phyloP scores from a whole-genome alignment of 2,329 filamentous ascomycete genomes.

The Pseudogymnoascus verrucosus region DNA sequence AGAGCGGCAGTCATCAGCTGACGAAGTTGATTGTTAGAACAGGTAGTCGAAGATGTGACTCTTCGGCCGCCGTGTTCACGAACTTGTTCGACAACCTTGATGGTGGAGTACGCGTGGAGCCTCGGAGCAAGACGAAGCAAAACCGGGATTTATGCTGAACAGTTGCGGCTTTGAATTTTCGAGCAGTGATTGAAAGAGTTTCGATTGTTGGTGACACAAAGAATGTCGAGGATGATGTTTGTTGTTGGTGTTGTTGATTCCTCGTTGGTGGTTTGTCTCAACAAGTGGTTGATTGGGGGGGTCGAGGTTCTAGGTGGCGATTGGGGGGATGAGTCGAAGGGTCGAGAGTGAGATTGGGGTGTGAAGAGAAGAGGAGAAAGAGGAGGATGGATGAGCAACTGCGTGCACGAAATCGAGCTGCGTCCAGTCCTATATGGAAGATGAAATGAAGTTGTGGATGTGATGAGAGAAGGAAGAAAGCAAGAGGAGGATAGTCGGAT shows the following conservation, averaged over 20 bases:
- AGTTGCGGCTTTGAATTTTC: background rate
- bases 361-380: conserved; percentile 2
- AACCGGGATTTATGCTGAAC: background rate
- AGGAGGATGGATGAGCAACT: conserved; percentile 6
- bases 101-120: conserved; percentile 4
- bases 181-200: background rate
- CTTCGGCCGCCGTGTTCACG: conserved; percentile 31
- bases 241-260: background rate
- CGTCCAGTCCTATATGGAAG: conserved; percentile 9
- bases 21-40: conserved; percentile 31
- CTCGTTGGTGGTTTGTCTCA: background rate
- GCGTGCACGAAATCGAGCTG: conserved; percentile 8
- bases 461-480: background rate
- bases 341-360: background rate
- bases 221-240: background rate
- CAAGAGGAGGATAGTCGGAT: conserved; percentile 7
- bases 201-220: background rate
- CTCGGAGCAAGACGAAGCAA: conserved; percentile 1
- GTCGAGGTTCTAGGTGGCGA: conserved; percentile 7
- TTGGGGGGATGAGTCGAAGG: conserved; percentile 2
- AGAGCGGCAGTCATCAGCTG: conserved; percentile 35
- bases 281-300: background rate
- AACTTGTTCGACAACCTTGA: conserved; percentile 7
- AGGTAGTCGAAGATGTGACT: conserved; percentile 43
- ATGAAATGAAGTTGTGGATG: conserved; percentile 7